phyloP scores from a whole-genome alignment of 2,329 filamentous ascomycete genomes.

The Colletotrichum melonis region DNA sequence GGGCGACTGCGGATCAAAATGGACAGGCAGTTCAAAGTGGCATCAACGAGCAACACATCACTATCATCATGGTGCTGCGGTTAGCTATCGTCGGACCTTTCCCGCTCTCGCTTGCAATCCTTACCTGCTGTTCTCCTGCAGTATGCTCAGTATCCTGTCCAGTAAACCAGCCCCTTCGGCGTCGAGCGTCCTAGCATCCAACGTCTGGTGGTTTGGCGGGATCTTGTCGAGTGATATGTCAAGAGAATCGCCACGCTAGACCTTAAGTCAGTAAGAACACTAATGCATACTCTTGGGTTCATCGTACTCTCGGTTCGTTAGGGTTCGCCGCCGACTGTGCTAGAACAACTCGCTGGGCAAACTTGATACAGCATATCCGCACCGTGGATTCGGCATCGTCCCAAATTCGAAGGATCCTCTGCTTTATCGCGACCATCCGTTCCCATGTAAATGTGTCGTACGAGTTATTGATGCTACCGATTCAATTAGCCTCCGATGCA shows the following conservation, averaged over 20 bases:
- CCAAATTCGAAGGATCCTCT: conserved; percentile 89
- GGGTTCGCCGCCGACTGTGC: conserved; percentile 89
- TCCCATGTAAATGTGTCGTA: conserved; percentile 88
- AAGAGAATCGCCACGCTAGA: conserved; percentile 58
- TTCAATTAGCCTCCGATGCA: conserved; percentile 41
- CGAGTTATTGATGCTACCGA: conserved; percentile 82
- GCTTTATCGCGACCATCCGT: conserved; percentile 88
- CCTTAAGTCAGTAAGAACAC: conserved; percentile 38
- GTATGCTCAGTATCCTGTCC: conserved; percentile 84
- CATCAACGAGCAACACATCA: conserved; percentile 89
- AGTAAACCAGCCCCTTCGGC: conserved; percentile 92
- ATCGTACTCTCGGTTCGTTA: conserved; percentile 82
- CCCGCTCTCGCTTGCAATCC: conserved; percentile 40
- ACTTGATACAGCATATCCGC: conserved; percentile 96
- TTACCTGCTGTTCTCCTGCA: conserved; percentile 89
- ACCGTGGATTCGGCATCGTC: conserved; percentile 81
- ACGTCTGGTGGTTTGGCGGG: conserved; percentile 82
- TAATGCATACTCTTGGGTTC: conserved; percentile 26
- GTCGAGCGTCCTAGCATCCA: conserved; percentile 85
- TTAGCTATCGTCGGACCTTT: conserved; percentile 21
- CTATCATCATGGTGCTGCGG: conserved; percentile 54
- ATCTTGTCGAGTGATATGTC: conserved; percentile 91
- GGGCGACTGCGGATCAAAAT: conserved; percentile 85
- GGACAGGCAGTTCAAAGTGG: conserved; percentile 89
- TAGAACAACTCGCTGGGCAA: conserved; percentile 91